These are phyloP conservation scores for Heterotrichella gracilis DNA, from an alignment of 352 stramenopile species.

Conservation along the genomic window DNA sequence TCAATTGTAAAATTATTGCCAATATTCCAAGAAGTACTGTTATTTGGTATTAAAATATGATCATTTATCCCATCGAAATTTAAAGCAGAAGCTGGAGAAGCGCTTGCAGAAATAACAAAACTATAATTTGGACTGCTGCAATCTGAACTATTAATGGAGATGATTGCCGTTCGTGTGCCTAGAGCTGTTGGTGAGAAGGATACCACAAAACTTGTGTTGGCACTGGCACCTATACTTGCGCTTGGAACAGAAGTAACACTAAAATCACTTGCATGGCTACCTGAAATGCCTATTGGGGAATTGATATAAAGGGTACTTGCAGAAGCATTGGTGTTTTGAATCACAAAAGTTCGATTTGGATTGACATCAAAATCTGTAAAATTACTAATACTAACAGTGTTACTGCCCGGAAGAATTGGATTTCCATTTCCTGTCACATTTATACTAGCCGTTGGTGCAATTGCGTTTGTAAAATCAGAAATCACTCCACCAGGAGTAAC, in stretches of 20 bases:
- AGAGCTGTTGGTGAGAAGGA: background rate
- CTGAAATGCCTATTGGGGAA: slow-evolving; percentile 8
- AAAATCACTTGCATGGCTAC: background rate
- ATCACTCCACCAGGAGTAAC: background rate
- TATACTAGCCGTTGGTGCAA: background rate
- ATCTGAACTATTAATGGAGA: background rate
- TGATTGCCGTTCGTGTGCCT: background rate
- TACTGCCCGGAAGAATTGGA: background rate
- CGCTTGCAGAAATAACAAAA: no score
- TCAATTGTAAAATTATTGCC: no score
- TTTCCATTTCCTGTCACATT: background rate
- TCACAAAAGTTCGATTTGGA: background rate
- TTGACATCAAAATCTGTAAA: background rate
- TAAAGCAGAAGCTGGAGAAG: no score
- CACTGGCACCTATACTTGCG: background rate
- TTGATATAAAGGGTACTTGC: background rate
- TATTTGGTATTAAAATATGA: no score
- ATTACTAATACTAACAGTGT: background rate
- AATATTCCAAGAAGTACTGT: no score
- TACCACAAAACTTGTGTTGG: background rate
- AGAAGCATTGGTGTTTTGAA: background rate
- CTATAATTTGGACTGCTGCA: background rate
- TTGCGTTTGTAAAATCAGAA: background rate
- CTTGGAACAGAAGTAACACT: background rate
- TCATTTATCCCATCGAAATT: no score